Evolutionary conservation across 2,329 filamentous ascomycete genomes (phyloP).

Genomic region (Monilinia aucupariae): DNA sequence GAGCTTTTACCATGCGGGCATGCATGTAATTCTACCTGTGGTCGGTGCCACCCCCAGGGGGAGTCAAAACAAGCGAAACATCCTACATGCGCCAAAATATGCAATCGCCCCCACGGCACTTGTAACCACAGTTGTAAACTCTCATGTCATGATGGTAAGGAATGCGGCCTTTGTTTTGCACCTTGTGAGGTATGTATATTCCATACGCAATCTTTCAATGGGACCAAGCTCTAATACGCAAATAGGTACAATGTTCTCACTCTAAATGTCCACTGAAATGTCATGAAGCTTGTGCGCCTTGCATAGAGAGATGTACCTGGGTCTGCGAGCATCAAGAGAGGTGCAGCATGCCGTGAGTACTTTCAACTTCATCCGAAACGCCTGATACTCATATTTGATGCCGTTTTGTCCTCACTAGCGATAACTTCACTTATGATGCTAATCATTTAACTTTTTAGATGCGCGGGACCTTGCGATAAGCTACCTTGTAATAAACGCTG

Average conservation of each 20-base stretch:
- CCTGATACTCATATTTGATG: too few relatives aligned
- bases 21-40: conserved; percentile 46
- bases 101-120: conserved; percentile 45
- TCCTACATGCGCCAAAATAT: conserved; percentile 43
- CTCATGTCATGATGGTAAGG: conserved; percentile 46
- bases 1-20: conserved; percentile 52
- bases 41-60: too few relatives aligned
- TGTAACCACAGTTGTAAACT: conserved; percentile 52
- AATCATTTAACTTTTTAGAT: too few relatives aligned
- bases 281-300: conserved; percentile 56
- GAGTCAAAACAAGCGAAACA: conserved; percentile 35
- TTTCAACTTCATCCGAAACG: too few relatives aligned
- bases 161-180: conserved; percentile 48
- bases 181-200: conserved; percentile 45
- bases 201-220: too few relatives aligned
- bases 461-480: conserved; percentile 62
- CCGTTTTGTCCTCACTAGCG: too few relatives aligned
- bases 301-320: conserved; percentile 52
- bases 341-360: conserved; percentile 37
- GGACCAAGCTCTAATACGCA: too few relatives aligned
- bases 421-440: too few relatives aligned
- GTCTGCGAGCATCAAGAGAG: conserved; percentile 46
- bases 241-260: conserved; percentile 54
- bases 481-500: conserved; percentile 61
- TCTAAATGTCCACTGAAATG: conserved; percentile 52